A percentile compares a stretch with the other conserved stretches of the same genome.
Evolutionary conservation across 768 basidiomycete species (phyloP).

Genomic region (Flagelloscypha sp.): DNA sequence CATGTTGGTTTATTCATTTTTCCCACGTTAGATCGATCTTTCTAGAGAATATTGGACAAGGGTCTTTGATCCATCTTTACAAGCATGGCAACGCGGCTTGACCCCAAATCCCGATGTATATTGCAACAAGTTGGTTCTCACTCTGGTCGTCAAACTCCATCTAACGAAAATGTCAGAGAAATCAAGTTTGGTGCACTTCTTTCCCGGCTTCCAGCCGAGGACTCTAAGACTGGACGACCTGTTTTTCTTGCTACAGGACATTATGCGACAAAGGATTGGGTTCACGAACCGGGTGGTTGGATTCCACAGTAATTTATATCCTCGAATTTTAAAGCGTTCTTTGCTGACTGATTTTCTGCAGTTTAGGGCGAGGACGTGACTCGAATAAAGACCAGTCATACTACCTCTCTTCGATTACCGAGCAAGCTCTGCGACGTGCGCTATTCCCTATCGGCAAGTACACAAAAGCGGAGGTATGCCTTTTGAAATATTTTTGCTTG

Average conservation of each 20-base stretch:
- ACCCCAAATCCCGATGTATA: slow-evolving; percentile 92
- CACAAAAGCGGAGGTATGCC: slow-evolving; percentile 61
- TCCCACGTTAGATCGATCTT: slow-evolving; percentile 64
- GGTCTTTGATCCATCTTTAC: slow-evolving; percentile 83
- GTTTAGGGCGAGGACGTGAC: no score
- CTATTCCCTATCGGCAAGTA: slow-evolving; percentile 70
- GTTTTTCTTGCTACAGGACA: slow-evolving; percentile 51
- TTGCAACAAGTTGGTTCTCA: slow-evolving; percentile 65
- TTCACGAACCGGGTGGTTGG: no score
- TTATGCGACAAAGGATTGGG: slow-evolving; percentile 70
- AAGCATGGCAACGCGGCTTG: slow-evolving; percentile 64
- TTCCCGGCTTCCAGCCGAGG: slow-evolving; percentile 40
- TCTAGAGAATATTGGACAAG: slow-evolving; percentile 84
- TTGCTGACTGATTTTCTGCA: no score
- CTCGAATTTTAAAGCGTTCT: no score
- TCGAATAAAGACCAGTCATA: slow-evolving; percentile 83
- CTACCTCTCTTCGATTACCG: slow-evolving; percentile 74
- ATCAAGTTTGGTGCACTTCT: slow-evolving; percentile 90
- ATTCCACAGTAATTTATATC: no score
- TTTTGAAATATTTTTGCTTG: no score
- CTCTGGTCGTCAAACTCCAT: neutral
- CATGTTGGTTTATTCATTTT: slow-evolving; percentile 3
- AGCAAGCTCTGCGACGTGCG: slow-evolving; percentile 54
- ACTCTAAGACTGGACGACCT: slow-evolving; percentile 31
- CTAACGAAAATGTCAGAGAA: slow-evolving; percentile 44